Evolutionary conservation across 2,329 filamentous ascomycete genomes (phyloP).

Genomic region (Colletotrichum eremochloae): DNA sequence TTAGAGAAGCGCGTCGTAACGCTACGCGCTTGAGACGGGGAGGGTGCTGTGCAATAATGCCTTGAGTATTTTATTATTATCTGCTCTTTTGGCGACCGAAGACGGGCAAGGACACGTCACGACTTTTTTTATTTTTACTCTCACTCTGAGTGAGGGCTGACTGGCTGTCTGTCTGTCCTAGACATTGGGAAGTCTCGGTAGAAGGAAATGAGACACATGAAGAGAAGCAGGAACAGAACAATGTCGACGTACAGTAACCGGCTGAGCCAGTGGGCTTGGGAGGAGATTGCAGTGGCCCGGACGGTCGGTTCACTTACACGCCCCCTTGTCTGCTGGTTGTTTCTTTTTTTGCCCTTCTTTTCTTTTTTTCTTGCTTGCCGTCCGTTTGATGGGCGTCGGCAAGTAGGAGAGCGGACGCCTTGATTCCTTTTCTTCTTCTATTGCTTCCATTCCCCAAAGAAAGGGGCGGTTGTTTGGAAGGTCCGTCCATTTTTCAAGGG

Average conservation of each 20-base stretch:
- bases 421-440: neutral
- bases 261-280: neutral
- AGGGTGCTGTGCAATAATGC: neutral
- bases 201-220: slow-evolving; percentile 2
- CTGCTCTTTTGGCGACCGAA: neutral
- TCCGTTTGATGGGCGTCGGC: slow-evolving; percentile 1
- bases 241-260: neutral
- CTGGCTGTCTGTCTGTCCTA: neutral
- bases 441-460: neutral
- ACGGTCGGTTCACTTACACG: slow-evolving; percentile 5
- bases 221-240: slow-evolving; percentile 16
- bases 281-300: neutral
- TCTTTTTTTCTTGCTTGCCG: neutral
- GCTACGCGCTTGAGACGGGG: neutral
- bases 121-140: neutral
- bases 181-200: slow-evolving; percentile 6
- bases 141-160: neutral
- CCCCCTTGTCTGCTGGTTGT: neutral
- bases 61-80: neutral
- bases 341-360: neutral
- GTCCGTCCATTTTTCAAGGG: neutral
- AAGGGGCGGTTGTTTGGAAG: neutral
- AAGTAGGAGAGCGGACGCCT: neutral
- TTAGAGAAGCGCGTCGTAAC: slow-evolving; percentile 7
- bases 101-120: neutral